A percentile compares a stretch with the other conserved stretches of the same genome.
These are phyloP conservation scores for Claviceps fusiformis DNA, from an alignment of 2,329 filamentous ascomycete genomes.

Conservation along the genomic window DNA sequence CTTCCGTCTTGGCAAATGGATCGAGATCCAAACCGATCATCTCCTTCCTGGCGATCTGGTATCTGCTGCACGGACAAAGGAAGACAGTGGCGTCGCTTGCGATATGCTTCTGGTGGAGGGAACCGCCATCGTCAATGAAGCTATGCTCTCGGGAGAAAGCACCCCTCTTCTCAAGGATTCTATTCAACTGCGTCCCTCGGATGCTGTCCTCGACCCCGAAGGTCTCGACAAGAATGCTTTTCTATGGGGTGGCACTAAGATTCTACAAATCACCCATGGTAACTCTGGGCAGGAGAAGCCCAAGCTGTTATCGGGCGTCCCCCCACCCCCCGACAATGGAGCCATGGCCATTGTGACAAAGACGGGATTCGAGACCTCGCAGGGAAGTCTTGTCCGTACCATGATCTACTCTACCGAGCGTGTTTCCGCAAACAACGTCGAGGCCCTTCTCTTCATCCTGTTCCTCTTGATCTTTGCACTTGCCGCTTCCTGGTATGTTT, in stretches of 20 bases:
- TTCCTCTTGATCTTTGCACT: constrained; percentile 94
- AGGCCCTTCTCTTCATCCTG: constrained; percentile 93
- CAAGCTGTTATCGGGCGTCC: constrained; percentile 62
- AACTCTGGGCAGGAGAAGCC: constrained; percentile 61
- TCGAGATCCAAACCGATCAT: constrained; percentile 77
- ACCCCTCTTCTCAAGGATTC: constrained; percentile 96
- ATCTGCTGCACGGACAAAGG: constrained; percentile 85
- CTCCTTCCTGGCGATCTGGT: constrained; percentile 87
- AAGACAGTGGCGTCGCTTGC: constrained; percentile 91
- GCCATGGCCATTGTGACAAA: constrained; percentile 90
- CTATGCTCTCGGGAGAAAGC: constrained; percentile 97
- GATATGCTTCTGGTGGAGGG: constrained; percentile 94
- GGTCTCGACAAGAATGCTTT: constrained; percentile 94
- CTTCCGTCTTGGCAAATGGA: constrained; percentile 77
- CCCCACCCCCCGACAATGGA: constrained; percentile 79
- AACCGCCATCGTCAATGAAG: constrained; percentile 95
- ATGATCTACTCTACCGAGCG: constrained; percentile 99
- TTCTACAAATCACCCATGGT: constrained; percentile 85
- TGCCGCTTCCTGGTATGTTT: constrained; percentile 97
- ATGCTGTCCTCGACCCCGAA: constrained; percentile 72
- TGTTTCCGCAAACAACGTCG: constrained; percentile 94
- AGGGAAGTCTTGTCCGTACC: constrained; percentile 91
- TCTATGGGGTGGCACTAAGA: constrained; percentile 93
- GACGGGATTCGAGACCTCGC: constrained; percentile 96
- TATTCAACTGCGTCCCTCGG: constrained; percentile 71